Percentiles rank a stretch among this genome's conserved stretches.
Evolutionary conservation across 345 rosid genomes (phyloP).

Genomic region (Rhodamnia argentea): DNA sequence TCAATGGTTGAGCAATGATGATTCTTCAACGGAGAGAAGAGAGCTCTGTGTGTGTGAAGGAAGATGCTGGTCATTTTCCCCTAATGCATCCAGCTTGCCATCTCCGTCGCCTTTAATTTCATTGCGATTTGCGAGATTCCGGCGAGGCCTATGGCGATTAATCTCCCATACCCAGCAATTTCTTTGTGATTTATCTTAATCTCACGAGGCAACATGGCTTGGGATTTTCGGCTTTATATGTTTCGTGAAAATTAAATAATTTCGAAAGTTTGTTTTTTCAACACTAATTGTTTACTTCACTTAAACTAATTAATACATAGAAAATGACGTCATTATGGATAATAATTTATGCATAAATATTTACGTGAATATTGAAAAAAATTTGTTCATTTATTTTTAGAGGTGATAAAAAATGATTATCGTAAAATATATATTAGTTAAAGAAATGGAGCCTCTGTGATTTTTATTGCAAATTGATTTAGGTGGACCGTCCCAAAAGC

Average conservation of each 20-base stretch:
- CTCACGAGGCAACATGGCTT: not conserved
- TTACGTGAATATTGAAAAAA: too few species aligned
- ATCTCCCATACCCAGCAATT: not conserved
- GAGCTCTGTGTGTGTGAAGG: not conserved
- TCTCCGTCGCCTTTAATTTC: not conserved
- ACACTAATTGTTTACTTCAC: rapidly evolving
- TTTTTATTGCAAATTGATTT: too few species aligned
- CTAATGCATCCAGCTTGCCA: not conserved
- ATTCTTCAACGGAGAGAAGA: too few species aligned
- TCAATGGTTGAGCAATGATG: too few species aligned
- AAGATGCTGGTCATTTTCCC: not conserved
- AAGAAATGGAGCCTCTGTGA: too few species aligned
- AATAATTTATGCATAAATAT: too few species aligned
- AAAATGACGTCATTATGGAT: not conserved
- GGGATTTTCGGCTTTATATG: too few species aligned
- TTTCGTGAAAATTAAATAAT: rapidly evolving
- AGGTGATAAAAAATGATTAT: too few species aligned
- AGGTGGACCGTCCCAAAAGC: too few species aligned
- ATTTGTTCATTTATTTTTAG: too few species aligned
- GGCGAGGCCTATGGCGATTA: not conserved
- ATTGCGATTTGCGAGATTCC: not conserved
- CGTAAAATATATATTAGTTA: too few species aligned
- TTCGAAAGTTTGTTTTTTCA: not conserved
- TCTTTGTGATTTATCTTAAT: not conserved
- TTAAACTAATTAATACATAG: rapidly evolving